Evolutionary conservation across 2,329 filamentous ascomycete genomes (phyloP), one percentile per base, ranked within the genome.

Genomic region (Diaporthe longicolla): DNA sequence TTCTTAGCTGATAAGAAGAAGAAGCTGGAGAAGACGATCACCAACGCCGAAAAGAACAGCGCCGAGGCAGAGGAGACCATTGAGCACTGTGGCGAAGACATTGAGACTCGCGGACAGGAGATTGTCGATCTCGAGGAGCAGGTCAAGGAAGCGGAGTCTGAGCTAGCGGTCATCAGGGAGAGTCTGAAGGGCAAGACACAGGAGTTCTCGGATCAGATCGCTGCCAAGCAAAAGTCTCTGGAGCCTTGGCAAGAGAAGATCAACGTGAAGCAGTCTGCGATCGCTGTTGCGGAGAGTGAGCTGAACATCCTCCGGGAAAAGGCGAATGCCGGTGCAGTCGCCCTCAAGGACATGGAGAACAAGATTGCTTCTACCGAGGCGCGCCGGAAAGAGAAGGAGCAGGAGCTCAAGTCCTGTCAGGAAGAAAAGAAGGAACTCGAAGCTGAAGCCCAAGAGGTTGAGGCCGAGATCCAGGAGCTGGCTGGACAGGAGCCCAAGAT

Each of bases 231-330:
- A 80, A 98, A 97, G 84, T 93, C 94, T 0, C 87, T 99, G 15
- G 96, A 98, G 83, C 97, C 97, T 0, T 99, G 97, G 97, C 95
- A 93, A 78, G 95, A 95, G 77, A 98, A 97, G 84, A 96, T 99
- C 85, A 98, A 97, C 82, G 93, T 98, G 81, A 98, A 98, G 82
- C 93, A 97, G 80, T 98, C 95, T 0, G 92, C 94, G 4, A 97
- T 98, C 77, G 96, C 96, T 5, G 95, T 99, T 15, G 95, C 97
- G 1, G 94, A 98, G 82, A 98, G 95, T 82, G 96, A 99, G 82
- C 90, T 98, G 78, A 93, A 95, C 74, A 98, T 99, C 73, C 88
- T 99, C 10, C 90, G 91, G 54, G 97, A 99, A 81, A 95, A 95
- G 81, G 94, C 94, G 69, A 98, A 95, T 79, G 93, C 96, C 43